Evolutionary conservation across 306 rosid species (phyloP), one percentile per base, ranked within the genome.

Genomic region (Trifolium dubium): DNA sequence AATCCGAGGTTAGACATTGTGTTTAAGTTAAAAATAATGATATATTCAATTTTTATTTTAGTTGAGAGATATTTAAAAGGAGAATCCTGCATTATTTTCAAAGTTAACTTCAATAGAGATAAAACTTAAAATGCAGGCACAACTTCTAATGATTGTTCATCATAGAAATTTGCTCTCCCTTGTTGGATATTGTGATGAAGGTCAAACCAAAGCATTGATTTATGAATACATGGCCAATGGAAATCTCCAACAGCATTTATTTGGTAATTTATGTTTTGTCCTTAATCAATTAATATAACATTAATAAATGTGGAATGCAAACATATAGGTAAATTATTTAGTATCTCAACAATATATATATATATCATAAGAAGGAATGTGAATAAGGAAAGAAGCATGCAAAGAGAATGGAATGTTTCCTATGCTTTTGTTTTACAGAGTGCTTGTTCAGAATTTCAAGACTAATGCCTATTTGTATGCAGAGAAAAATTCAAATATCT

Each of bases 191-290:
- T 73, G 85, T 46, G 51, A 73, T 9, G 77, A 77, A 43, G 70
- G 41, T 32, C 60, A 77, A 1, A 15, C 0, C 3, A 82, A 43
- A 40, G 80, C 76, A 1, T 44, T 82, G 10, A 17, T 77, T n/a
- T 73, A 77, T 54, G 82, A 77, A 49, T 82, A 68, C 31, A 77
- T 82, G 85, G 12, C 64, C 12, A 63, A 62, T 2, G 83, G 77
- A 18, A 76, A 64, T 47, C 77, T 81, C 13, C 58, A 15, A 0
- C 77, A 69, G 1, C 73, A 32, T 11, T 34, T 75, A 3, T 51
- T 34, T 58, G 71, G 84, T 80, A 62, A 55, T 39, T 44, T 44
- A 12, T 23, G 23, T 23, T 23, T 23, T 23, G 23, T 23, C 0
- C 23, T 23, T 23, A 23, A 23, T 23, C 23, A 23, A 23, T 23